Percentiles rank a stretch among this genome's conserved stretches.
Evolutionary conservation across 495 filamentous ascomycete genomes (phyloP).

Genomic region (Aspergillus bertholletiae): DNA sequence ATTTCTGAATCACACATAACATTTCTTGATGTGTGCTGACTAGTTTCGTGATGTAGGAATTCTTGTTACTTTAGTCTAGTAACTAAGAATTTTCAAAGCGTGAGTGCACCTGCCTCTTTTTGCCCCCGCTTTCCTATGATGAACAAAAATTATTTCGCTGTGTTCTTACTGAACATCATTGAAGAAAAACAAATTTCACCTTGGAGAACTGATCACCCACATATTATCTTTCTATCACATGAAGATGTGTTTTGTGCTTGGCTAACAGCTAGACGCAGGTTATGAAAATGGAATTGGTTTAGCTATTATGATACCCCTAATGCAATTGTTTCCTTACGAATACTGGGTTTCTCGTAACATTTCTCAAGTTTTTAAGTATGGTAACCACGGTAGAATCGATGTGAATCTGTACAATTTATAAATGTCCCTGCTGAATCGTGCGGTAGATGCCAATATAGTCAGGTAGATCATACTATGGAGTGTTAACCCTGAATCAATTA

Average conservation of each 20-base stretch:
- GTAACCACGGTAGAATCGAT: too few relatives aligned
- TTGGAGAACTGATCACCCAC: constrained; percentile 84
- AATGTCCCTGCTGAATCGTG: too few relatives aligned
- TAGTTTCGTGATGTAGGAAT: constrained; percentile 21
- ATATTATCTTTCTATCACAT: background rate
- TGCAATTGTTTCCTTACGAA: background rate
- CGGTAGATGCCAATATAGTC: too few relatives aligned
- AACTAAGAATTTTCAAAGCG: constrained; percentile 5
- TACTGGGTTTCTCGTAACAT: too few relatives aligned
- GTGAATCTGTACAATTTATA: too few relatives aligned
- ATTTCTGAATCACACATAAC: constrained; percentile 23
- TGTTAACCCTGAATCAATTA: too few relatives aligned
- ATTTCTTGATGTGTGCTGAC: constrained; percentile 32
- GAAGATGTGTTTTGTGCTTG: background rate
- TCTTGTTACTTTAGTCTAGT: constrained; percentile 3
- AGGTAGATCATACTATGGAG: too few relatives aligned
- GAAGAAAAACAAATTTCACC: constrained; percentile 80
- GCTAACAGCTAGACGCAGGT: background rate
- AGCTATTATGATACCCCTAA: background rate
- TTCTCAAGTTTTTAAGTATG: too few relatives aligned
- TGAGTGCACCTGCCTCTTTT: constrained; percentile 22
- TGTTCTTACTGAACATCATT: constrained; percentile 72
- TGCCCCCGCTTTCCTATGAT: constrained; percentile 47
- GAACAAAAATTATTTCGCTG: constrained; percentile 69
- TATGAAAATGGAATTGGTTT: background rate